These are phyloP conservation scores for Laburnicola sp. DNA, from an alignment of 2,329 filamentous ascomycete species.

Conservation along the genomic window DNA sequence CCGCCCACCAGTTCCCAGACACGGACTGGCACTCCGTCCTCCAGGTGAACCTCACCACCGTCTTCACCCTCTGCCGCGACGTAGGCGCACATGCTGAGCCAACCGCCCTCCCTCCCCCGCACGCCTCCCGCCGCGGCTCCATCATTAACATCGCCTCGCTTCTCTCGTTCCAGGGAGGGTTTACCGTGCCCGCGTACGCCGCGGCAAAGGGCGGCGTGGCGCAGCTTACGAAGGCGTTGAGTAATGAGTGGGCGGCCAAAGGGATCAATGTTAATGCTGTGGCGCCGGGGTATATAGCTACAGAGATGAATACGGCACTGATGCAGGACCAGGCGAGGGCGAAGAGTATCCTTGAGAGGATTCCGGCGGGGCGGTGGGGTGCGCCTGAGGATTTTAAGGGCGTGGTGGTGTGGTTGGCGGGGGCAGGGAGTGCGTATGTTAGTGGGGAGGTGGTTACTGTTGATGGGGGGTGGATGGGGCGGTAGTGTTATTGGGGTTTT, in stretches of 20 bases:
- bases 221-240: slow-evolving; percentile 81
- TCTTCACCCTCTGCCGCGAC: slow-evolving; percentile 77
- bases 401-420: slow-evolving; percentile 74
- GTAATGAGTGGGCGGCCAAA: slow-evolving; percentile 81
- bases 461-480: slow-evolving; percentile 91
- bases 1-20: slow-evolving; percentile 74
- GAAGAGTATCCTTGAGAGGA: slow-evolving; percentile 74
- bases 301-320: slow-evolving; percentile 90
- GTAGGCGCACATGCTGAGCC: slow-evolving; percentile 73
- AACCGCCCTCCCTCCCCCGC: slow-evolving; percentile 51
- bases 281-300: slow-evolving; percentile 86
- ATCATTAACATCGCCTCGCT: slow-evolving; percentile 87
- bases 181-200: slow-evolving; percentile 87
- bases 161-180: slow-evolving; percentile 80
- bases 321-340: slow-evolving; percentile 71
- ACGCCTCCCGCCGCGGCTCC: slow-evolving; percentile 59
- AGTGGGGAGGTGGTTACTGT: slow-evolving; percentile 80
- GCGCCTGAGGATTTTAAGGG: slow-evolving; percentile 86
- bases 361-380: slow-evolving; percentile 84
- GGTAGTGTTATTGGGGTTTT: too few relatives aligned
- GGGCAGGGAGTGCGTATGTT: slow-evolving; percentile 76
- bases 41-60: slow-evolving; percentile 82
- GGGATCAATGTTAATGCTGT: slow-evolving; percentile 87
- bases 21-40: slow-evolving; percentile 78
- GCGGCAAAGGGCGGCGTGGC: slow-evolving; percentile 83